Evolutionary conservation across 192 early-diverging fungal species (phyloP), one percentile per base, ranked within the genome.

Genomic region (Lunasporangiospora selenospora): DNA sequence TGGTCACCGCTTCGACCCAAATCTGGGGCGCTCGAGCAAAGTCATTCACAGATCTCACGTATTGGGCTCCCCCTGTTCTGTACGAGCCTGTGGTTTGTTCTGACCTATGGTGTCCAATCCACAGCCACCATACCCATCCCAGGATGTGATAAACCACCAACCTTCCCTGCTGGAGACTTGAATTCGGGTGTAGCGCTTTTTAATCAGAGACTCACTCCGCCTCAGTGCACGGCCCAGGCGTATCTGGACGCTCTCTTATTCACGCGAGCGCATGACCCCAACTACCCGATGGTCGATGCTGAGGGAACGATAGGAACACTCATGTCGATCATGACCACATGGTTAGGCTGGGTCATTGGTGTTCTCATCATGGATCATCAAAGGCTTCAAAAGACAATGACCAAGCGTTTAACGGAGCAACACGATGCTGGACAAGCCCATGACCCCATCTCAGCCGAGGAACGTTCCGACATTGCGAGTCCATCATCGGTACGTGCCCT

Each of bases 301-400:
- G 83, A 87, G 59, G 85, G 83, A 1, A 62, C 65, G 0, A 52
- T 85, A 5, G 78, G 80, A 6, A 85, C 75, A 0, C 54, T 87
- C 39, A 64, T 69, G 29, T 61, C 83, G 0, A 41, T 80, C 30
- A 51, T 82, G 16, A 81, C 80, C 0, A 63, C 65, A 3, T 78
- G 81, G 65, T 62, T 69, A 41, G 83, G 83, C 18, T 76, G 64
- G 59, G 44, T 86, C 19, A 15, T 66, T 8, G 84, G 83, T 8
- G 29, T 54, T 11, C 6, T 21, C 6, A 30, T 75, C n/a, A 27
- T 63, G 23, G 34, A 57, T 23, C 61, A 73, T 23, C 66, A 69
- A 23, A 33, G 40, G 24, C 1, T 6, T 12, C 48, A 51, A 32
- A 66, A 44, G 45, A 30, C 45, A 47, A 12, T 29, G 45, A 47